Percentiles rank a stretch among this genome's conserved stretches.
phyloP scores from a whole-genome alignment of 2,329 filamentous ascomycete genomes.

The Hypoxylon sp. region DNA sequence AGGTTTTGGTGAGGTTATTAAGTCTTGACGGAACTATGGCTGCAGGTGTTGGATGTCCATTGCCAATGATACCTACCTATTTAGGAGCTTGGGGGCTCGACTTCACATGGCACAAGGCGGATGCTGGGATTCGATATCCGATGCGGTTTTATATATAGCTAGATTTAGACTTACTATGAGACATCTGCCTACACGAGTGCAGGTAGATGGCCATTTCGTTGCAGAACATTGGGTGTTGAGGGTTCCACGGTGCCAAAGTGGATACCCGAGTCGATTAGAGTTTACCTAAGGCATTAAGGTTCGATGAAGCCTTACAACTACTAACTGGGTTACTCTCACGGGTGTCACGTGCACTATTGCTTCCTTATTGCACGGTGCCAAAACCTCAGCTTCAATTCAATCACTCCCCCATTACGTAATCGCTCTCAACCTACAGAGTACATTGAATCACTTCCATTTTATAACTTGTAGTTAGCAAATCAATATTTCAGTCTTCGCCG shows the following conservation, averaged over 20 bases:
- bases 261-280: neutral
- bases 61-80: constrained; percentile 1
- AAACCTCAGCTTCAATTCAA: constrained; percentile 8
- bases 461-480: neutral
- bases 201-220: neutral
- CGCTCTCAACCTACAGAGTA: neutral
- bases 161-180: neutral
- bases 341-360: constrained; percentile 42
- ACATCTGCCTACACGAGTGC: neutral
- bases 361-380: neutral
- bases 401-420: constrained; percentile 42
- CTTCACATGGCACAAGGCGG: neutral
- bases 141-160: neutral
- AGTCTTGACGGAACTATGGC: neutral
- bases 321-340: constrained; percentile 18
- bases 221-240: neutral
- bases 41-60: neutral
- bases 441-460: neutral
- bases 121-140: neutral
- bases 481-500: neutral
- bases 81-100: neutral
- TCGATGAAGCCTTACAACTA: neutral
- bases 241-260: neutral
- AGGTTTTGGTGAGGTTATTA: neutral
- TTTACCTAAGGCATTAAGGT: neutral